These are phyloP conservation scores for Oemleria cerasiformis DNA, from an alignment of 306 rosid genomes.

Conservation along the genomic window DNA sequence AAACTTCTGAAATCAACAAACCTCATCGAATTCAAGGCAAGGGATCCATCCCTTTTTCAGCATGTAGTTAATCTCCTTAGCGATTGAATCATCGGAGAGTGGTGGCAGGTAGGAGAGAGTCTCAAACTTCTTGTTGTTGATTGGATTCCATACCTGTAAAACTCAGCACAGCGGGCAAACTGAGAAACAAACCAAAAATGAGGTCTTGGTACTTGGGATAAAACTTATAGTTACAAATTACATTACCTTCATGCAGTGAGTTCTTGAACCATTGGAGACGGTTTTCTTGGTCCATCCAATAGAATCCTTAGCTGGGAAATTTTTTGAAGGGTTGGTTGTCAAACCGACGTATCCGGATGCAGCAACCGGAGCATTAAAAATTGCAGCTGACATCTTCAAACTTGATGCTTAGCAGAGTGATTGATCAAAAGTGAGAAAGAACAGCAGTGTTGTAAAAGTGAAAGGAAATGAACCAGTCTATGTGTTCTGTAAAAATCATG, in stretches of 20 bases:
- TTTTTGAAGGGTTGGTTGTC: constrained; percentile 37
- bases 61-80: constrained; percentile 76
- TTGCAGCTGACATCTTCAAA: constrained; percentile 48
- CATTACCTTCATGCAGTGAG: constrained; percentile 67
- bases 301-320: constrained; percentile 25
- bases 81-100: constrained; percentile 63
- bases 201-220: neutral
- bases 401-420: neutral
- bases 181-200: neutral
- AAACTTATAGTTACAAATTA: neutral
- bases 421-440: neutral
- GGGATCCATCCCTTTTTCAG: constrained; percentile 75
- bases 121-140: constrained; percentile 71
- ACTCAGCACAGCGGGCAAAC: constrained; percentile 14
- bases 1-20: constrained; percentile 16
- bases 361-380: constrained; percentile 25
- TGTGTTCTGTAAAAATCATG: constrained; percentile 15
- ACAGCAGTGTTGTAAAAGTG: constrained; percentile 6
- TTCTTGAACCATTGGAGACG: constrained; percentile 57
- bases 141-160: constrained; percentile 74
- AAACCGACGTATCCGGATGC: constrained; percentile 45
- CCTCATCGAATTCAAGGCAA: constrained; percentile 83
- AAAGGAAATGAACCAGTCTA: constrained; percentile 14
- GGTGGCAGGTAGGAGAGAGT: constrained; percentile 76
- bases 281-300: constrained; percentile 44